phyloP scores from a whole-genome alignment of 306 rosid genomes.

The Malus fusca region DNA sequence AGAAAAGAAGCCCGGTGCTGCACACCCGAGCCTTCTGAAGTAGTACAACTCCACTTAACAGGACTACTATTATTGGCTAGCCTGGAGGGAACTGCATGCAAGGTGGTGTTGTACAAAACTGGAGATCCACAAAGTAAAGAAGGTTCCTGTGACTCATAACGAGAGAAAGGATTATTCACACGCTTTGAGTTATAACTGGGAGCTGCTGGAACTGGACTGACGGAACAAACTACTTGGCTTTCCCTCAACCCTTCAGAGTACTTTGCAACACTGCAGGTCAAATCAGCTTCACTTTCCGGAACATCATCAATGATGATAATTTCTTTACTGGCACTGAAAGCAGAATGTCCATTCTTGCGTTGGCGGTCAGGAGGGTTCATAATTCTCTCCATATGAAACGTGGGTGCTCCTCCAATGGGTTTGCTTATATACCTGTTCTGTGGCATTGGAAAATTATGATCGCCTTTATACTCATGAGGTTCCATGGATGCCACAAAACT shows the following conservation, averaged over 20 bases:
- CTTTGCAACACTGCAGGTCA: constrained; percentile 15
- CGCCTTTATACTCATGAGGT: constrained; percentile 18
- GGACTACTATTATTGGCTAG: constrained; percentile 25
- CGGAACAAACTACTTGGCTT: constrained; percentile 18
- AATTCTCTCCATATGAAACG: constrained; percentile 5
- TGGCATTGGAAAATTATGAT: constrained; percentile 12
- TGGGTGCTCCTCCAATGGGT: constrained; percentile 14
- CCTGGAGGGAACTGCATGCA: constrained; percentile 16
- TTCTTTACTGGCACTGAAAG: constrained; percentile 20
- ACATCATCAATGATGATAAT: constrained; percentile 29
- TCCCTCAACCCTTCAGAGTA: constrained; percentile 25
- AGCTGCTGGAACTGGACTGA: constrained; percentile 12
- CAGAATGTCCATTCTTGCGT: constrained; percentile 19
- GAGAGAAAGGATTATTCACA: constrained; percentile 9
- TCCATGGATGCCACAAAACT: constrained; percentile 15
- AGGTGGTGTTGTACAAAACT: constrained; percentile 9
- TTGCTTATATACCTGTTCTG: constrained; percentile 9
- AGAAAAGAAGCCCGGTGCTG: constrained; percentile 18
- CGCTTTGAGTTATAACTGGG: constrained; percentile 17
- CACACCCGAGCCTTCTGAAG: constrained; percentile 20
- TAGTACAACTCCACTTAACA: constrained; percentile 31
- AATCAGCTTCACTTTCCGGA: constrained; percentile 25
- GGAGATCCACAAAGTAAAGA: constrained; percentile 18
- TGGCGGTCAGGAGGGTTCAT: constrained; percentile 12
- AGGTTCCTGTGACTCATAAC: constrained; percentile 20